These are phyloP conservation scores for Penicillium antarcticum DNA, from an alignment of 495 filamentous ascomycete genomes.

Conservation along the genomic window DNA sequence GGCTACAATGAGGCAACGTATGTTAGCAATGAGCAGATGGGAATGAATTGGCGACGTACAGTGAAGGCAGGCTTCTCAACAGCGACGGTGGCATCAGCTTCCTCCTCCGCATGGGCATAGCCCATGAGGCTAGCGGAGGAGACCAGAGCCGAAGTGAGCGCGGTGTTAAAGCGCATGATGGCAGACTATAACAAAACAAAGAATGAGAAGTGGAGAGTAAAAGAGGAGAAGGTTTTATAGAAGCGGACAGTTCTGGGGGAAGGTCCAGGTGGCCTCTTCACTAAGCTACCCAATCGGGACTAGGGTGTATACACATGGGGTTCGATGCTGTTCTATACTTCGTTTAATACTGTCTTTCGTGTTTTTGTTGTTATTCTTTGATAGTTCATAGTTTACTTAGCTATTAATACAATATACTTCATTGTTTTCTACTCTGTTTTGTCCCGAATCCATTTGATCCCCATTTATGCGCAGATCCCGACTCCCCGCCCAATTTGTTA, in stretches of 20 bases:
- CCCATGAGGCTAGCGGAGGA: constrained; percentile 70
- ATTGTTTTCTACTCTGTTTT: no score
- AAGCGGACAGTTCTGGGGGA: constrained; percentile 16
- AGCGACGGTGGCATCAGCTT: constrained; percentile 55
- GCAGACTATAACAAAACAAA: not conserved
- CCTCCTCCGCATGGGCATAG: constrained; percentile 68
- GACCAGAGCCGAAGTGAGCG: constrained; percentile 59
- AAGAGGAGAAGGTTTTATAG: constrained; percentile 39
- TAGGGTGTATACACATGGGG: constrained; percentile 24
- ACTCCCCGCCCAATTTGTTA: no score
- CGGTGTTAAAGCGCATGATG: constrained; percentile 77
- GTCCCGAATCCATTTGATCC: no score
- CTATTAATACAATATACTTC: no score
- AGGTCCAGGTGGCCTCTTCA: constrained; percentile 49
- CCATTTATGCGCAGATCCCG: no score
- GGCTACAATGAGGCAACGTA: constrained; percentile 54
- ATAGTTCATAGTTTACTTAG: no score
- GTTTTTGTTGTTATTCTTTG: not conserved
- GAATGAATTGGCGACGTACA: constrained; percentile 51
- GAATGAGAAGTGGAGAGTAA: constrained; percentile 28
- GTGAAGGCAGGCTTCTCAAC: constrained; percentile 80
- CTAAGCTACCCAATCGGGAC: constrained; percentile 30
- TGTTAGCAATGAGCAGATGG: constrained; percentile 17
- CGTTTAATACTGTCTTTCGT: not conserved
- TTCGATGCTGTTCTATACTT: constrained; percentile 19